phyloP scores from a whole-genome alignment of 2,329 filamentous ascomycete species.

The Pochonia chlamydosporia region DNA sequence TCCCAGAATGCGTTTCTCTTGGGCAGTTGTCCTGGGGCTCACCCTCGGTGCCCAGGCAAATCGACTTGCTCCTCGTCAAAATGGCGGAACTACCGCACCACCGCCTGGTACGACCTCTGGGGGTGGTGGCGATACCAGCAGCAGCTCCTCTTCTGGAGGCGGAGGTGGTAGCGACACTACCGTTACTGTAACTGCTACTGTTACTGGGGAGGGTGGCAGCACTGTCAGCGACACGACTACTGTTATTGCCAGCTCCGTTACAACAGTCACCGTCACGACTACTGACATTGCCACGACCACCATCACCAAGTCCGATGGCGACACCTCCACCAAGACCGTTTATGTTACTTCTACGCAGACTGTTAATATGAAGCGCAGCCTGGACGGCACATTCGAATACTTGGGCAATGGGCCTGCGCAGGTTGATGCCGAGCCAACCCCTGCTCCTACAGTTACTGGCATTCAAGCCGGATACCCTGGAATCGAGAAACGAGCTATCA shows the following conservation, averaged over 20 bases:
- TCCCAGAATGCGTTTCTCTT: slow-evolving; percentile 16
- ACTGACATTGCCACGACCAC: slow-evolving; percentile 30
- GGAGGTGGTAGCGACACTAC: slow-evolving; percentile 19
- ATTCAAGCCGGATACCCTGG: slow-evolving; percentile 12
- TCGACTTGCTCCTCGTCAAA: slow-evolving; percentile 4
- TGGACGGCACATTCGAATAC: slow-evolving; percentile 16
- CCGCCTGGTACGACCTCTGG: neutral
- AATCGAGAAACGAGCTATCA: slow-evolving; percentile 28
- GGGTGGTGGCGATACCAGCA: neutral
- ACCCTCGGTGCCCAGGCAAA: slow-evolving; percentile 14
- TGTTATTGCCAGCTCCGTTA: slow-evolving; percentile 18
- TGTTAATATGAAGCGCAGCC: slow-evolving; percentile 26
- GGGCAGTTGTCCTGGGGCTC: slow-evolving; percentile 17
- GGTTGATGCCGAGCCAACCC: slow-evolving; percentile 12
- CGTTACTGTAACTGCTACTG: slow-evolving; percentile 23
- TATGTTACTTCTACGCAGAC: slow-evolving; percentile 28
- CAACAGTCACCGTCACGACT: slow-evolving; percentile 27
- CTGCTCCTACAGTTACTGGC: slow-evolving; percentile 11
- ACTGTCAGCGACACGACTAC: slow-evolving; percentile 25
- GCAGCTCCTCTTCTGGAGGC: neutral
- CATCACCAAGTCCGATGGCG: slow-evolving; percentile 27
- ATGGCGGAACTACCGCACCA: neutral
- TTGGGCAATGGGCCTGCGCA: slow-evolving; percentile 6
- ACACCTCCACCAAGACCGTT: slow-evolving; percentile 29
- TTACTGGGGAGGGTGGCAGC: slow-evolving; percentile 19